Evolutionary conservation across 805 yeast species (phyloP).

Genomic region (Jamesozyma hellenica): DNA sequence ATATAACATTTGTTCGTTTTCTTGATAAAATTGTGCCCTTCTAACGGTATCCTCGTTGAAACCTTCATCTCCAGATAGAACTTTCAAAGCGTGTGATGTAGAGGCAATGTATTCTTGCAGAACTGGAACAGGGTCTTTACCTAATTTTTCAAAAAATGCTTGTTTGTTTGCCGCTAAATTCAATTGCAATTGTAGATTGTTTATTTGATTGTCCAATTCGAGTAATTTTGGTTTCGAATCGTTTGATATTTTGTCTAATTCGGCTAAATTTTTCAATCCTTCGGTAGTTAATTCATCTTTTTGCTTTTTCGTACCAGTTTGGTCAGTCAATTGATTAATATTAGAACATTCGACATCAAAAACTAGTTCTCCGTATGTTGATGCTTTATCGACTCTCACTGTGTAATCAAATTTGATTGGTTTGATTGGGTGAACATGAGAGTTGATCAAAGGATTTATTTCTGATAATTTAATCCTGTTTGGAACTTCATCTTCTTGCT

Average conservation of each 20-base stretch:
- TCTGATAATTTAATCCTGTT: slow-evolving; percentile 42
- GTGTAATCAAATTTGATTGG: slow-evolving; percentile 73
- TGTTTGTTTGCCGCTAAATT: slow-evolving; percentile 52
- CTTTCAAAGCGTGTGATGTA: slow-evolving; percentile 75
- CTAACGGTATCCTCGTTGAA: slow-evolving; percentile 83
- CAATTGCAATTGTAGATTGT: slow-evolving; percentile 39
- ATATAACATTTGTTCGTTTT: slow-evolving; percentile 59
- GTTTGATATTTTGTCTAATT: slow-evolving; percentile 23
- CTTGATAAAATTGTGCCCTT: slow-evolving; percentile 62
- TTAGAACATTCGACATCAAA: slow-evolving; percentile 62
- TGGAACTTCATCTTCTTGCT: slow-evolving; percentile 4
- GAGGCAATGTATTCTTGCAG: slow-evolving; percentile 65
- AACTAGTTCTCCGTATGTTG: slow-evolving; percentile 71
- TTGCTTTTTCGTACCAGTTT: background rate
- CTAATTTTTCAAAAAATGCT: slow-evolving; percentile 64
- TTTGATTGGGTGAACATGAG: slow-evolving; percentile 63
- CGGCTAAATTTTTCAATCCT: slow-evolving; percentile 23
- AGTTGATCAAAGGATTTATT: slow-evolving; percentile 29
- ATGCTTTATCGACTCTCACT: slow-evolving; percentile 64
- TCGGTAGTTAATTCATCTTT: slow-evolving; percentile 21
- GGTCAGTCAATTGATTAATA: background rate
- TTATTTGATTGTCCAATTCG: slow-evolving; percentile 35
- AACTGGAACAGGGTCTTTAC: slow-evolving; percentile 69
- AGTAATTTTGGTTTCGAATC: slow-evolving; percentile 33
- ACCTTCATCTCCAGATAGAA: slow-evolving; percentile 81